Evolutionary conservation across 306 rosid species (phyloP), one percentile per base, ranked within the genome.

Genomic region (Castanea mollissima): DNA sequence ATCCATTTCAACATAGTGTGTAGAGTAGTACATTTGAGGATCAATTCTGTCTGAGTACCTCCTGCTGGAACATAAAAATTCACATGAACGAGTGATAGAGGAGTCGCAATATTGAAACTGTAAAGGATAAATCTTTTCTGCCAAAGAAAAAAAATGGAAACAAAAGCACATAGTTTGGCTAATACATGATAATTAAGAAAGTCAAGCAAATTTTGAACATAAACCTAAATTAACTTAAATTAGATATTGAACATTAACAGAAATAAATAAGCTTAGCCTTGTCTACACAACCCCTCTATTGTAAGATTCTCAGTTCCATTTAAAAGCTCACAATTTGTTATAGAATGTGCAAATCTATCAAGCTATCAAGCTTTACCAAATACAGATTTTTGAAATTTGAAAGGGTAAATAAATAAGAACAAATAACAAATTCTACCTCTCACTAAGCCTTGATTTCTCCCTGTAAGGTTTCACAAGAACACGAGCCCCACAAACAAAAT

Each of bases 381-480:
- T 52, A 16, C 12, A 35, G 52, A 32, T 35, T 67, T 34, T 67
- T 35, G 15, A 31, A n/a, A 32, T 41, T 41, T 41, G 11, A 41
- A 41, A 8, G 27, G 7, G 19, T 35, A 31, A 10, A 64, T 41
- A 67, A 55, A 2, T 73, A 72, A 57, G 44, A 76, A 44, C 19
- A 49, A 20, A 51, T 34, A 74, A 21, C 65, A 14, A 75, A 6
- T 15, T 74, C 5, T 55, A 91, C 98, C 94, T 87, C 46, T 86
- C 91, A 56, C 35, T 73, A 60, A 83, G 87, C 85, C 89, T 92
- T n/a, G 94, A 71, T 86, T 87, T 94, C 77, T 94, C 98, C 81
- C 91, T 76, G 75, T 92, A 94, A 63, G 97, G 97, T 74, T 94
- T 94, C 55, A 88, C 97, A 46, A 91, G 94, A 86, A 94, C 94